Conservation (phyloP, 2,329 filamentous ascomycete species). For the Atkinsonella texensis region DNA sequence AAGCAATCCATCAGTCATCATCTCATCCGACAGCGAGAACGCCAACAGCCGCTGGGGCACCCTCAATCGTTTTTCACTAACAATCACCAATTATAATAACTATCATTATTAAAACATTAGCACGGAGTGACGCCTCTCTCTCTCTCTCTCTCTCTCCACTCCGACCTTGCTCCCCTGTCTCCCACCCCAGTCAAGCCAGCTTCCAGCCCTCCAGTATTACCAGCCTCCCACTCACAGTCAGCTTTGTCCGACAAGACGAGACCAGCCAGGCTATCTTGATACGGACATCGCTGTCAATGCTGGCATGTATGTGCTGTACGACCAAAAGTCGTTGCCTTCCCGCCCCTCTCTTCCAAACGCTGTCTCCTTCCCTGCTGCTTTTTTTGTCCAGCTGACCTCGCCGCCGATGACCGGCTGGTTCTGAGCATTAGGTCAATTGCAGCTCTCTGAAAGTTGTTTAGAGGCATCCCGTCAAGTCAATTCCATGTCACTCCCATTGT, state of each 20-base stretch:
- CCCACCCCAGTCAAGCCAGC: no score
- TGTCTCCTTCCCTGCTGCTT: neutral
- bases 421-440: neutral
- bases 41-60: neutral
- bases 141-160: neutral
- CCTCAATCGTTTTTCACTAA: neutral
- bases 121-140: neutral
- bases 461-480: neutral
- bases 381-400: slow-evolving; percentile 4
- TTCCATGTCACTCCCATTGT: neutral
- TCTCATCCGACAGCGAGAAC: neutral
- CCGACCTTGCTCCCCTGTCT: neutral
- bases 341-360: neutral
- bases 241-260: no score
- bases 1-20: neutral
- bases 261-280: neutral
- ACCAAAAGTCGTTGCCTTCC: neutral
- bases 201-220: neutral
- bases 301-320: neutral
- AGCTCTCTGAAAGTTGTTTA: neutral
- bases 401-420: slow-evolving; percentile 2
- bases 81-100: neutral
- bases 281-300: neutral
- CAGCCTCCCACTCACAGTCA: neutral
- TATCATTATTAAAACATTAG: no score